Conservation (phyloP, 2,329 filamentous ascomycete genomes). For the Hypoxylon sp. region DNA sequence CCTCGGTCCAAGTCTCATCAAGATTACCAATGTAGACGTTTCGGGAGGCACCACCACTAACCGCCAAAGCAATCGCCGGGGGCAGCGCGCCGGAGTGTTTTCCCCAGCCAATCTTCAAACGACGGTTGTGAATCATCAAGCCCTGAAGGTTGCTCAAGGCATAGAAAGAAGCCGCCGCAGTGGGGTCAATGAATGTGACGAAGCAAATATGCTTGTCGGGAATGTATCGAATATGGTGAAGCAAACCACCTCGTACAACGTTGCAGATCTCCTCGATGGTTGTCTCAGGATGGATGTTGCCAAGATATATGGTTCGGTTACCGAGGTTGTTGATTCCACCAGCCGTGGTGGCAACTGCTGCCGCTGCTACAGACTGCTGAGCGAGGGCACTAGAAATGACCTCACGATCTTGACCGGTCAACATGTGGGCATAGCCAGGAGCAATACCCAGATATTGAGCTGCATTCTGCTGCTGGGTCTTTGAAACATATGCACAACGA, state of each 20-base stretch:
- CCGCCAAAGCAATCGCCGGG: slow-evolving; percentile 93
- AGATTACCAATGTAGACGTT: slow-evolving; percentile 99
- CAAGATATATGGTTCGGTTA: slow-evolving; percentile 96
- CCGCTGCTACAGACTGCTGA: slow-evolving; percentile 96
- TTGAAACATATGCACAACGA: slow-evolving; percentile 97
- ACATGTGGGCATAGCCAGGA: slow-evolving; percentile 93
- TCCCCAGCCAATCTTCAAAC: slow-evolving; percentile 98
- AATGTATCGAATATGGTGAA: slow-evolving; percentile 99
- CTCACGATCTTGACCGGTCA: slow-evolving; percentile 95
- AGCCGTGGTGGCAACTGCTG: slow-evolving; percentile 94
- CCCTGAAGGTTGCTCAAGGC: slow-evolving; percentile 97
- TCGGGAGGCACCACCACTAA: slow-evolving; percentile 95
- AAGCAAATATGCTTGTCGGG: slow-evolving; percentile 99
- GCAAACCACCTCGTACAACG: slow-evolving; percentile 91
- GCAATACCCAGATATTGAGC: slow-evolving; percentile 98
- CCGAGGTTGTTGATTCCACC: slow-evolving; percentile 97
- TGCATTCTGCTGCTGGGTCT: slow-evolving; percentile 99
- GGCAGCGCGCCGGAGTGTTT: slow-evolving; percentile 98
- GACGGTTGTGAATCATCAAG: slow-evolving; percentile 98
- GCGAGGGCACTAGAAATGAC: slow-evolving; percentile 96
- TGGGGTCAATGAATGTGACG: slow-evolving; percentile 98
- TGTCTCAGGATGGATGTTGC: slow-evolving; percentile 98
- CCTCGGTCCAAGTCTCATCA: slow-evolving; percentile 97
- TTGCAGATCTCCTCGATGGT: slow-evolving; percentile 99
- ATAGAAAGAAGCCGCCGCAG: slow-evolving; percentile 97